phyloP scores from a whole-genome alignment of 805 yeast genomes.

The Candida tibetensis region DNA sequence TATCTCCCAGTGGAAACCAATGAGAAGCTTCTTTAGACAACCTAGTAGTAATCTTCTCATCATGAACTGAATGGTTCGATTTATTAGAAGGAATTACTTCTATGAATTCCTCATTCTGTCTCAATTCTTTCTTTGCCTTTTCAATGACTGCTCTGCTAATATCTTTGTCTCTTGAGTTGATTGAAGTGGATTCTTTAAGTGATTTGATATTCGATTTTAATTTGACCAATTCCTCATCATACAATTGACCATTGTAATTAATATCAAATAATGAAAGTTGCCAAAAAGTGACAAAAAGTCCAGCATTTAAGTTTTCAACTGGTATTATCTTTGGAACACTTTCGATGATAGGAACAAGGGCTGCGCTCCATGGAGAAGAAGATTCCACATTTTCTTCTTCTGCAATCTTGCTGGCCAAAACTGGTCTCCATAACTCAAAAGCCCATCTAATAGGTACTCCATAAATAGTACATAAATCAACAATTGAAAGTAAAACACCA shows the following conservation, averaged over 20 bases:
- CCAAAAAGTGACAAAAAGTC: conserved; percentile 69
- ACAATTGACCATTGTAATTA: conserved; percentile 48
- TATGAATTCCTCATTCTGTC: conserved; percentile 23
- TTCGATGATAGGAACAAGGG: conserved; percentile 2
- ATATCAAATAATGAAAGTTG: conserved; percentile 68
- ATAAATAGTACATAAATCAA: conserved; percentile 40
- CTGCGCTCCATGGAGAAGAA: conserved; percentile 3
- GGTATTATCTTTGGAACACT: conserved; percentile 8
- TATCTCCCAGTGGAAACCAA: conserved; percentile 38
- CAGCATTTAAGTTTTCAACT: conserved; percentile 27
- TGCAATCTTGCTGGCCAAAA: conserved; percentile 27
- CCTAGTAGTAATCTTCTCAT: conserved; percentile 24
- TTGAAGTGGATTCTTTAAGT: conserved; percentile 32
- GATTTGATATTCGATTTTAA: conserved; percentile 34
- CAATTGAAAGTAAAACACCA: conserved; percentile 38
- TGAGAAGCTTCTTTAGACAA: conserved; percentile 22
- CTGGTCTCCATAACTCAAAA: conserved; percentile 73
- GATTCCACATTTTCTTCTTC: conserved; percentile 2
- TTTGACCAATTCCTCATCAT: conserved; percentile 46
- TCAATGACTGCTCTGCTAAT: conserved; percentile 16
- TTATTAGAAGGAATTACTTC: conserved; percentile 37
- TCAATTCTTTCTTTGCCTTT: conserved; percentile 23
- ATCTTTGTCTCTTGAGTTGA: conserved; percentile 26
- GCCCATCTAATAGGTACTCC: conserved; percentile 60
- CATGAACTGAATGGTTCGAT: conserved; percentile 43